A percentile compares a stretch with the other conserved stretches of the same genome.
These are phyloP conservation scores for Trichophyton rubrum DNA, from an alignment of 2,329 filamentous ascomycete genomes.

Conservation along the genomic window DNA sequence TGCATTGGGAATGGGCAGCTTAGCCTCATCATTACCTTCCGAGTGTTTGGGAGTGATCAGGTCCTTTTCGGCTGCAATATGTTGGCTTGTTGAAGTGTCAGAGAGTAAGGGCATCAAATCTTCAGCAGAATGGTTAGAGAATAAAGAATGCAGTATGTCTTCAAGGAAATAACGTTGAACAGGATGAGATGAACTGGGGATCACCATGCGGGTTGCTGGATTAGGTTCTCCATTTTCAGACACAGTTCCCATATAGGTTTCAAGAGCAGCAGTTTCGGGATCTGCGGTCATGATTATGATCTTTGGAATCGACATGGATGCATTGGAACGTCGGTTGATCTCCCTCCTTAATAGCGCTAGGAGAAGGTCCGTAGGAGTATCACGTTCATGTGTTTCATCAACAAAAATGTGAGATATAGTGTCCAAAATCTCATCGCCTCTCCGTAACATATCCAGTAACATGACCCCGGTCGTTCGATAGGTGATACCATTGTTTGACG, in stretches of 20 bases:
- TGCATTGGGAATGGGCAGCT: not conserved
- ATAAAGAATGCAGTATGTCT: conserved; percentile 23
- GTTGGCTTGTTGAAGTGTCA: conserved; percentile 19
- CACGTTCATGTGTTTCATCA: conserved; percentile 41
- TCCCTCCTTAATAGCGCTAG: conserved; percentile 35
- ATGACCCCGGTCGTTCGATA: conserved; percentile 42
- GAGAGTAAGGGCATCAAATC: conserved; percentile 15
- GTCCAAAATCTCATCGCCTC: conserved; percentile 29
- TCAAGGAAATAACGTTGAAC: conserved; percentile 34
- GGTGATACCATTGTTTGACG: conserved; percentile 29
- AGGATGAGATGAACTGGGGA: conserved; percentile 35
- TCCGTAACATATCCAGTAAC: conserved; percentile 32
- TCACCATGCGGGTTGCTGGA: conserved; percentile 30
- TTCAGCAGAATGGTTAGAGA: conserved; percentile 17
- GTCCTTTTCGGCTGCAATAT: conserved; percentile 12
- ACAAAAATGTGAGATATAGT: conserved; percentile 38
- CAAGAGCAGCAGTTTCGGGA: conserved; percentile 34
- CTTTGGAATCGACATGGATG: conserved; percentile 29
- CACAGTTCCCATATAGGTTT: conserved; percentile 31
- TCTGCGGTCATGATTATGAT: conserved; percentile 41
- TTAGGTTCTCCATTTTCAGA: conserved; percentile 20
- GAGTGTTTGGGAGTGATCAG: not conserved
- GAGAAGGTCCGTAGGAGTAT: conserved; percentile 35
- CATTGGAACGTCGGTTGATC: conserved; percentile 24
- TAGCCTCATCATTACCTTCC: not conserved